Evolutionary conservation across 352 stramenopile species (phyloP).

Genomic region (Globisporangium megalacanthum): DNA sequence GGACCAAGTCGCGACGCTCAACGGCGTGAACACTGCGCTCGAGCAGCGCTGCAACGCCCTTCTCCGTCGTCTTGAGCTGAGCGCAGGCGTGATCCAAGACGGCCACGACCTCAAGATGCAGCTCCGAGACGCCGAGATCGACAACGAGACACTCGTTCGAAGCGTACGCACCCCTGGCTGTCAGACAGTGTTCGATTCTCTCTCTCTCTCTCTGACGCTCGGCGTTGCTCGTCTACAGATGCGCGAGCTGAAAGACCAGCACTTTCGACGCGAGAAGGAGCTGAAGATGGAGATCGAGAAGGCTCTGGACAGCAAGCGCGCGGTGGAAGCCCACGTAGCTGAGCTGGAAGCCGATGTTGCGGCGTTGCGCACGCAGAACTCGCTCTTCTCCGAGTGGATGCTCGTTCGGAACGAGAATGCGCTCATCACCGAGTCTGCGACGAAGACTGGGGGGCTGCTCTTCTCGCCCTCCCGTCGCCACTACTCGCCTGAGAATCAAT

Average conservation of each 20-base stretch:
- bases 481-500: not conserved
- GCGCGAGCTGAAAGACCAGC: conserved; percentile 61
- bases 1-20: conserved; percentile 60
- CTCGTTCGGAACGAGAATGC: conserved; percentile 62
- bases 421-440: conserved; percentile 16
- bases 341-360: conserved; percentile 60
- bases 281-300: conserved; percentile 58
- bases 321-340: conserved; percentile 31
- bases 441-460: not conserved
- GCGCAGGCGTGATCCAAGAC: conserved; percentile 33
- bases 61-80: conserved; percentile 57
- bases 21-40: conserved; percentile 68
- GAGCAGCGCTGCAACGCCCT: conserved; percentile 68
- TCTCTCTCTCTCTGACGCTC: not conserved
- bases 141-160: conserved; percentile 67
- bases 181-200: not conserved
- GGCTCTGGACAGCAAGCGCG: conserved; percentile 37
- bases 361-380: conserved; percentile 56
- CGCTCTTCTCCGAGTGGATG: conserved; percentile 76
- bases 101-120: conserved; percentile 63
- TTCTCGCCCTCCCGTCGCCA: conserved; percentile 1
- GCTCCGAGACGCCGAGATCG: conserved; percentile 49
- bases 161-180: conserved; percentile 4
- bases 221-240: conserved; percentile 27
- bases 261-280: conserved; percentile 53